A percentile compares a stretch with the other conserved stretches of the same genome.
Conservation (phyloP, 306 rosid species). For the Acmispon strigosus region DNA sequence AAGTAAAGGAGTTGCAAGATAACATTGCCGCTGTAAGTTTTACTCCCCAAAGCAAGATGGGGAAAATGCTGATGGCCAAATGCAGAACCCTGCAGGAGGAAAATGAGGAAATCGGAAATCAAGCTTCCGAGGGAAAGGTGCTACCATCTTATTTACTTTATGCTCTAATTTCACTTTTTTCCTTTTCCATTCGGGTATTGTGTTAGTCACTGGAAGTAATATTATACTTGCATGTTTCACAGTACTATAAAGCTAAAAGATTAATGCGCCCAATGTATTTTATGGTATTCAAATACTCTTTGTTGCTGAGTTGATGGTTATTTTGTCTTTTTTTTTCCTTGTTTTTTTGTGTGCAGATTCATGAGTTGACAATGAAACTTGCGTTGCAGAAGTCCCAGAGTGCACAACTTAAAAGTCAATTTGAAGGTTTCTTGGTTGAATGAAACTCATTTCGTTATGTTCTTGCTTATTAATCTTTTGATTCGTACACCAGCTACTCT, state of each 20-base stretch:
- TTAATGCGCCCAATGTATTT: not conserved
- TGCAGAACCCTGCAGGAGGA: slow-evolving; percentile 96
- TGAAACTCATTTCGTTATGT: slow-evolving; percentile 10
- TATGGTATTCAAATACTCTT: not conserved
- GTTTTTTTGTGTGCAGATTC: slow-evolving; percentile 48
- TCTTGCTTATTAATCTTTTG: not conserved
- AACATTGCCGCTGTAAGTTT: slow-evolving; percentile 73
- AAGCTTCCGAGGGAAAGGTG: slow-evolving; percentile 99
- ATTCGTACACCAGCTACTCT: not conserved
- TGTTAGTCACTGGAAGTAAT: not conserved
- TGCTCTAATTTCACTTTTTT: not conserved
- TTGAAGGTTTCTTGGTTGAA: slow-evolving; percentile 60
- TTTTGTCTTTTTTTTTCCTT: not conserved
- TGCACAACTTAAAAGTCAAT: slow-evolving; percentile 66
- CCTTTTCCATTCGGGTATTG: not conserved
- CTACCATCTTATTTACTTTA: not conserved
- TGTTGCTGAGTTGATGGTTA: not conserved
- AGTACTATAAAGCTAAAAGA: not conserved
- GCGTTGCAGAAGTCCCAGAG: slow-evolving; percentile 86
- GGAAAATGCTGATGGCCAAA: slow-evolving; percentile 95
- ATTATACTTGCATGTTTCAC: not conserved
- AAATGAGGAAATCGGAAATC: slow-evolving; percentile 97
- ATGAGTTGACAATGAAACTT: slow-evolving; percentile 69
- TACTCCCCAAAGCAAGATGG: slow-evolving; percentile 96
- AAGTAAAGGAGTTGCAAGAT: slow-evolving; percentile 85